Evolutionary conservation across 345 rosid species (phyloP).

Genomic region (Melaleuca alternifolia): DNA sequence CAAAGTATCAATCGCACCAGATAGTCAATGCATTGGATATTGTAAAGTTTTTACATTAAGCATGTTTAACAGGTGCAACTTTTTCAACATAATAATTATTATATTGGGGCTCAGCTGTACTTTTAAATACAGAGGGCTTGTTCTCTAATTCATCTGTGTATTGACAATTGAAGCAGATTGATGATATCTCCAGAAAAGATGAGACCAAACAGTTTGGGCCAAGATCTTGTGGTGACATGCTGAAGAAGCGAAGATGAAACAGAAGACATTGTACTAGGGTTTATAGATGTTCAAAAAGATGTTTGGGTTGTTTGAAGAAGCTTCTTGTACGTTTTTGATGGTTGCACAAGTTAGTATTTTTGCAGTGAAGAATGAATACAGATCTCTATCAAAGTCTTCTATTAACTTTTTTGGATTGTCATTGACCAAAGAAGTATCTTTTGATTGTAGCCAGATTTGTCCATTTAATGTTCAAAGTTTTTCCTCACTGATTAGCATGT

Average conservation of each 20-base stretch:
- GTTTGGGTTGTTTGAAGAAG: not conserved
- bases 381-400: not conserved
- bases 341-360: not conserved
- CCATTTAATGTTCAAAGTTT: not conserved
- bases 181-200: not conserved
- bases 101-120: not conserved
- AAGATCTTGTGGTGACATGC: not conserved
- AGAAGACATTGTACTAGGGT: not conserved
- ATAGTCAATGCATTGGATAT: not conserved
- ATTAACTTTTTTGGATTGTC: not conserved
- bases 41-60: not conserved
- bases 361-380: not conserved
- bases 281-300: not conserved
- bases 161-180: not conserved
- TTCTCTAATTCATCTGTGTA: not conserved
- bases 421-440: not conserved
- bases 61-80: not conserved
- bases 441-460: not conserved
- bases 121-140: not conserved
- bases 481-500: not conserved
- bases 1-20: not conserved
- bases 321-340: not conserved
- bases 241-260: not conserved
- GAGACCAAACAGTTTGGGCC: not conserved
- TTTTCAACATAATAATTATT: not conserved